These are phyloP conservation scores for Xylariaceae sp. DNA, from an alignment of 2,329 filamentous ascomycete species.

Conservation along the genomic window DNA sequence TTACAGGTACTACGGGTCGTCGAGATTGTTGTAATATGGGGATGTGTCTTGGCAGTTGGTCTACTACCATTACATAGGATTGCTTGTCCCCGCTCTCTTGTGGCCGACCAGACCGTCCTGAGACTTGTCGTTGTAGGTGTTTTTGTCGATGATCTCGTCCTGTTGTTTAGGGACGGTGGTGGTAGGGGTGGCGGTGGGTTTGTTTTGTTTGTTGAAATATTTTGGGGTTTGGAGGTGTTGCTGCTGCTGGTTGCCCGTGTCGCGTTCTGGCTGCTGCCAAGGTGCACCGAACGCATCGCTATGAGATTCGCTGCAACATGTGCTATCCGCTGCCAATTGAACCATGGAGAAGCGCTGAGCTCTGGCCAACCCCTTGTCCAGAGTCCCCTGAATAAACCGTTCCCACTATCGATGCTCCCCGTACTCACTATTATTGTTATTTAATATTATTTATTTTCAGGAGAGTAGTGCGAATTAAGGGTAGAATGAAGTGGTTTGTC, in stretches of 20 bases:
- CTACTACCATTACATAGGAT: constrained; percentile 8
- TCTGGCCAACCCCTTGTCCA: neutral
- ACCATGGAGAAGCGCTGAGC: no score
- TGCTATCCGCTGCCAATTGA: neutral
- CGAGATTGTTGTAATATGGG: constrained; percentile 27
- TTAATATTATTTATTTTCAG: no score
- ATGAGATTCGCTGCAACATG: neutral
- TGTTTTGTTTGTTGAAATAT: constrained; percentile 17
- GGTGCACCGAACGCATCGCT: constrained; percentile 15
- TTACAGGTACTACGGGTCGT: constrained; percentile 21
- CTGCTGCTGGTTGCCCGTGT: neutral
- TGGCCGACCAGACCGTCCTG: neutral
- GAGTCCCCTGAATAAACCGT: no score
- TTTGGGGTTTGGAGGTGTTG: constrained; percentile 17
- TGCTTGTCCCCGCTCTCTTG: constrained; percentile 19
- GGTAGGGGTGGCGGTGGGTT: neutral
- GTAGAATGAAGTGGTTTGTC: constrained; percentile 3
- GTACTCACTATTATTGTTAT: no score
- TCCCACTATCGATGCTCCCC: no score
- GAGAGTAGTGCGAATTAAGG: neutral
- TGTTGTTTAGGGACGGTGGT: neutral
- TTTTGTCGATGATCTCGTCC: neutral
- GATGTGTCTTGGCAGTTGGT: constrained; percentile 14
- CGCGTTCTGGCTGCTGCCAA: constrained; percentile 21
- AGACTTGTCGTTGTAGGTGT: neutral